Percentiles rank a stretch among this genome's conserved stretches.
Evolutionary conservation across 768 basidiomycete species (phyloP).

Genomic region (Kwoniella mangroviensis): DNA sequence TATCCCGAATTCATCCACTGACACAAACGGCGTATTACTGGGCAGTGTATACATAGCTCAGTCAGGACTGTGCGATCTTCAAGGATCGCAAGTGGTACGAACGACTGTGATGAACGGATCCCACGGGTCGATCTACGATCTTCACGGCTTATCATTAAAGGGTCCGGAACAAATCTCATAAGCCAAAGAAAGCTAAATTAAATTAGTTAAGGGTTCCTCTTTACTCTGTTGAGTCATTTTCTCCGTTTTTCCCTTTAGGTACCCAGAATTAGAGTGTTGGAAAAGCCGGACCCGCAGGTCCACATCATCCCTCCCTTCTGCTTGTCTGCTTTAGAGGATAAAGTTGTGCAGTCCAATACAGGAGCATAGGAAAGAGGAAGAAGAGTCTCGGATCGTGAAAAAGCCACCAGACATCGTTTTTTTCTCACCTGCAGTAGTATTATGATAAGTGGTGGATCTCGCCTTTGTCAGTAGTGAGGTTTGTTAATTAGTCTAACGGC

Average conservation of each 20-base stretch:
- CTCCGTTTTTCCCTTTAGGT: conserved; percentile 5
- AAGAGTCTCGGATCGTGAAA: conserved; percentile 9
- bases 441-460: not conserved
- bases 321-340: not conserved
- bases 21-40: not conserved
- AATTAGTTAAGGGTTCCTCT: not conserved
- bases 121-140: not conserved
- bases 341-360: not conserved
- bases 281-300: not conserved
- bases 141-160: not conserved
- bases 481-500: conserved; percentile 1
- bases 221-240: conserved; percentile 5
- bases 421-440: not conserved
- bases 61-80: not conserved
- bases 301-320: not conserved
- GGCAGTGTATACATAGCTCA: not conserved
- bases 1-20: not conserved
- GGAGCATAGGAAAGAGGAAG: not conserved
- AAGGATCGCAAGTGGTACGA: too few relatives aligned
- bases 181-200: conserved; percentile 9
- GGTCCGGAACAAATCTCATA: conserved; percentile 9
- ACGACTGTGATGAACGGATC: not conserved
- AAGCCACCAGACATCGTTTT: conserved; percentile 13
- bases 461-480: not conserved
- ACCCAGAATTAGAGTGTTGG: not conserved